Base-by-base conservation (phyloP, 768 basidiomycete species). In the Hericium erinaceus region DNA sequence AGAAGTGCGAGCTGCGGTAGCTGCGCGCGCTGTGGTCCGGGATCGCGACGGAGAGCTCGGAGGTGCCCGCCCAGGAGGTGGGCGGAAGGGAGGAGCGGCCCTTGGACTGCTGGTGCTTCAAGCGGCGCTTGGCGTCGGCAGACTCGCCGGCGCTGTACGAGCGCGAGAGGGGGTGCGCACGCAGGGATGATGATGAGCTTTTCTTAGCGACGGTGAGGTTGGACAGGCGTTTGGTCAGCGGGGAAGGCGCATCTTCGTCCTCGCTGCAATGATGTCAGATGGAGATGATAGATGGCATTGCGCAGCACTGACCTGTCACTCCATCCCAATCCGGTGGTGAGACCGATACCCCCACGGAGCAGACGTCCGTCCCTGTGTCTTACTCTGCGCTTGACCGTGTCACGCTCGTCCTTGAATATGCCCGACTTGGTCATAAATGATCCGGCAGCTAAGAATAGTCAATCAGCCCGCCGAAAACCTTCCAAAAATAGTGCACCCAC, bases 261-360 rank as follows among this genome's bases (percentile, higher is more conserved):
- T 75, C 74, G 60, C 73, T 74, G 52, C 11, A 46, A 50, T 39
- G 15, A 48, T 18, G 49, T 38, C 16, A 16, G 26, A 48, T n/a
- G 33, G 11, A 11, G 13, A 16, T 55, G 11, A 56, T 26, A 18
- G 16, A 46, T 50, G 13, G 40, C 11, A 38, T 39, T 39, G 28
- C 7, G 48, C 20, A 24, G 13, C n/a, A 39, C 65, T 41, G 20
- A 73, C 68, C 72, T 73, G 61, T 75, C 74, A 50, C 73, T 74
- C 74, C 74, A 75, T 1, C 74, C 74, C 11, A 75, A 64, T 1
- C 74, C 74, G 11, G 74, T 75, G 8, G 74, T 75, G 22, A 75
- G 65, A 3, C 74, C 74, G 18, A 74, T 66, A 9, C 74, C 74
- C 10, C 69, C 74, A 0, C 68, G 60, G 3, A 75, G 64, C 4